phyloP scores from a whole-genome alignment of 495 filamentous ascomycete species.

The Corynascus novoguineensis region DNA sequence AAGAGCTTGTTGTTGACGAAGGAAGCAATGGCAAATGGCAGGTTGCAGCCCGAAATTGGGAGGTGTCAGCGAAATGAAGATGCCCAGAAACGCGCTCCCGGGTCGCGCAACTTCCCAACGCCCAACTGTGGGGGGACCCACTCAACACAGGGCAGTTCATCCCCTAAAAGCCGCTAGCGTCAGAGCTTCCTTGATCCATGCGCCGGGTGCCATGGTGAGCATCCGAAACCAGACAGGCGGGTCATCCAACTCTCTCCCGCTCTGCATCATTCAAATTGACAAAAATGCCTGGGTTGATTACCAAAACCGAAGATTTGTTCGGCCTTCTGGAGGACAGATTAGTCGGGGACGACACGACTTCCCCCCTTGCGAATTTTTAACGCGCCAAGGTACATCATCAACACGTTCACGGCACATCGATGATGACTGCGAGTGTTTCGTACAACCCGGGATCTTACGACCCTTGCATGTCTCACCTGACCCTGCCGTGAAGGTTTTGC shows the following conservation, averaged over 20 bases:
- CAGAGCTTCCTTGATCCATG: neutral
- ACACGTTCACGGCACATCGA: neutral
- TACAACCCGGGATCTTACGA: neutral
- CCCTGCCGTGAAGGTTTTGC: conserved; percentile 6
- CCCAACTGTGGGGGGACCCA: neutral
- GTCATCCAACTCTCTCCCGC: neutral
- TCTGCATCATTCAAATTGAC: too few species aligned
- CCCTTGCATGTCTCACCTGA: too few species aligned
- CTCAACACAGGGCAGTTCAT: conserved; percentile 5
- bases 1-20: conserved; percentile 7
- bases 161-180: conserved; percentile 11
- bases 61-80: conserved; percentile 9
- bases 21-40: too few species aligned
- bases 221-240: neutral
- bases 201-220: neutral
- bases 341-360: too few species aligned
- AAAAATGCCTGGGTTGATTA: too few species aligned
- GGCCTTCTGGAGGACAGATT: too few species aligned
- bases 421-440: neutral
- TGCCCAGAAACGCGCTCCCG: conserved; percentile 1
- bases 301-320: too few species aligned
- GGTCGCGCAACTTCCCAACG: conserved; percentile 4
- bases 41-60: neutral
- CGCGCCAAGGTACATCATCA: too few species aligned
- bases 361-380: too few species aligned